Percentiles rank a stretch among this genome's conserved stretches.
These are phyloP conservation scores for Naematelia aurantialba DNA, from an alignment of 768 basidiomycete genomes.

Conservation along the genomic window DNA sequence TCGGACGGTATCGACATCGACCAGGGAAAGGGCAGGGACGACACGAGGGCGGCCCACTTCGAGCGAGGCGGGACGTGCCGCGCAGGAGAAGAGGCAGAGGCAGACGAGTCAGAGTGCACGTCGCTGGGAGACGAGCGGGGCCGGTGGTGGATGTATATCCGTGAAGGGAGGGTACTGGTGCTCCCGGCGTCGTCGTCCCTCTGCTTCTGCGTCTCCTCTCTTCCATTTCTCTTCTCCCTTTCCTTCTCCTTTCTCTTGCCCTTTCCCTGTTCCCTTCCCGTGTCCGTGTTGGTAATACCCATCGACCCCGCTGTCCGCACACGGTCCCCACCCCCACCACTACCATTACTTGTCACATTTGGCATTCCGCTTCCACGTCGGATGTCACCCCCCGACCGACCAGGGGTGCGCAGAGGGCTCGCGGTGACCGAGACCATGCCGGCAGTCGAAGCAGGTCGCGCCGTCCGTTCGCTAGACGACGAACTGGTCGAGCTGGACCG, in stretches of 20 bases:
- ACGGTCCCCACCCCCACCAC: no score
- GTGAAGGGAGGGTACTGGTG: conserved; percentile 2
- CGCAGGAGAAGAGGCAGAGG: not conserved
- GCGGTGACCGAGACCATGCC: not conserved
- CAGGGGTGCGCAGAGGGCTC: not conserved
- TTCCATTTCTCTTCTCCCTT: conserved; percentile 4
- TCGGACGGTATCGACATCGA: no score
- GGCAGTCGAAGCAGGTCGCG: not conserved
- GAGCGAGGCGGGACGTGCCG: no score
- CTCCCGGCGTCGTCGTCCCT: conserved; percentile 1
- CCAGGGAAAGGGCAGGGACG: no score
- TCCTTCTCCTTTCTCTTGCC: not conserved
- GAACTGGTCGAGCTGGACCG: conserved; percentile 5
- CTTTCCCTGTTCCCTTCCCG: not conserved
- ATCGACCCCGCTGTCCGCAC: no score
- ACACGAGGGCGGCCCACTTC: no score
- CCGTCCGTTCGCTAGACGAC: conserved; percentile 1
- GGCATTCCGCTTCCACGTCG: no score
- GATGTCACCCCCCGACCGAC: no score
- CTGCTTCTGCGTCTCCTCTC: not conserved
- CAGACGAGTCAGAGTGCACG: not conserved
- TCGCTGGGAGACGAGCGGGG: not conserved
- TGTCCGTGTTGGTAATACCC: no score
- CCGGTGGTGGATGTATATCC: conserved; percentile 14
- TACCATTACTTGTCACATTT: no score